These are phyloP conservation scores for Thelonectria blattea DNA, from an alignment of 2,329 filamentous ascomycete genomes.

Conservation along the genomic window DNA sequence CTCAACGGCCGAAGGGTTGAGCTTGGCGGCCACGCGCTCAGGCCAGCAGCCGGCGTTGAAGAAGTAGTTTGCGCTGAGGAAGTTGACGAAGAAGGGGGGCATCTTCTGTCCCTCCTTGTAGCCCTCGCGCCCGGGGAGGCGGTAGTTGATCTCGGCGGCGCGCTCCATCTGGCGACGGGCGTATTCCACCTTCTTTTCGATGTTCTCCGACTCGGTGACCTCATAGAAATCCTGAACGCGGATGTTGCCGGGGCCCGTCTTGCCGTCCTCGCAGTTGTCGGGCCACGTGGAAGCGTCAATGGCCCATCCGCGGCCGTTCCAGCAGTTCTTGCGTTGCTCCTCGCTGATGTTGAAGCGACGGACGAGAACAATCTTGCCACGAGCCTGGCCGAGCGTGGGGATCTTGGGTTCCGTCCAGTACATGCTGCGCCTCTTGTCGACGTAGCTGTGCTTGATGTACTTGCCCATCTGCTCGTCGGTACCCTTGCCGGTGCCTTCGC, in stretches of 20 bases:
- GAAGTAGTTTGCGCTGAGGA: slow-evolving; percentile 90
- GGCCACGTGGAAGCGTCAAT: slow-evolving; percentile 76
- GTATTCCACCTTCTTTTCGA: slow-evolving; percentile 79
- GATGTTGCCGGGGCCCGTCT: slow-evolving; percentile 72
- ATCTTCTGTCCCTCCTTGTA: slow-evolving; percentile 39
- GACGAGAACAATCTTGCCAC: slow-evolving; percentile 84
- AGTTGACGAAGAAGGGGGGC: slow-evolving; percentile 85
- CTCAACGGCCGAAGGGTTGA: slow-evolving; percentile 78
- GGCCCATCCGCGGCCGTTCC: slow-evolving; percentile 60
- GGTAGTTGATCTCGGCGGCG: slow-evolving; percentile 60
- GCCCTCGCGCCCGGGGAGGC: slow-evolving; percentile 46
- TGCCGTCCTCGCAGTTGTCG: slow-evolving; percentile 83
- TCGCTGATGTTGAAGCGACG: slow-evolving; percentile 77
- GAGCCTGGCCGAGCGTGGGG: slow-evolving; percentile 77
- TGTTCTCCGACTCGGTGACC: slow-evolving; percentile 74
- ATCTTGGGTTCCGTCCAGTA: slow-evolving; percentile 84
- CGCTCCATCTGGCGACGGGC: slow-evolving; percentile 78
- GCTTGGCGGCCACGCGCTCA: slow-evolving; percentile 83
- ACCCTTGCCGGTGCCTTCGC: slow-evolving; percentile 82
- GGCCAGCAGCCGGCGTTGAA: slow-evolving; percentile 94
- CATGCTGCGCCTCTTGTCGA: slow-evolving; percentile 56
- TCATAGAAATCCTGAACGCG: slow-evolving; percentile 96
- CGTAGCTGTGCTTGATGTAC: slow-evolving; percentile 77
- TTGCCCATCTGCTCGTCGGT: slow-evolving; percentile 80
- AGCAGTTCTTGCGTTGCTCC: slow-evolving; percentile 53